These are phyloP conservation scores for Sporothrix inflata DNA, from an alignment of 2,329 filamentous ascomycete species.

Conservation along the genomic window DNA sequence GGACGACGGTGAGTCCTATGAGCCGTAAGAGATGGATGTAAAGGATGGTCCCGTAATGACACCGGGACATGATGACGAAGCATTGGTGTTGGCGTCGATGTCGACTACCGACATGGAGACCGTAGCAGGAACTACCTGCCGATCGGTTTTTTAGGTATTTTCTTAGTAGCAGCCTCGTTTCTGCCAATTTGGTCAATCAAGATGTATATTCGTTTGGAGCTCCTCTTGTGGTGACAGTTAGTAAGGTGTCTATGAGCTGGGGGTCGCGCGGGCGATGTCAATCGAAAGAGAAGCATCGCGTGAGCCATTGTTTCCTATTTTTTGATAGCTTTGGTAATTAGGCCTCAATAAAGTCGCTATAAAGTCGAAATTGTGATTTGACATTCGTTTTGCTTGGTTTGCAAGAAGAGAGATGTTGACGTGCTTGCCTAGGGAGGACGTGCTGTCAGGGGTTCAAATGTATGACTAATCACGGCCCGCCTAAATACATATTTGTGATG, in stretches of 20 bases:
- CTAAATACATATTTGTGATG: neutral
- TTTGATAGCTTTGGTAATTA: no score
- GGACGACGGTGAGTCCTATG: no score
- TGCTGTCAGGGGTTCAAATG: neutral
- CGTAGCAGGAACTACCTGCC: neutral
- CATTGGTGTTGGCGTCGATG: neutral
- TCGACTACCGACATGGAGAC: neutral
- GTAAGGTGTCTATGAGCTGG: neutral
- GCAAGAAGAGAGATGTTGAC: neutral
- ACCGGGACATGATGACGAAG: neutral
- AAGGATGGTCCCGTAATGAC: neutral
- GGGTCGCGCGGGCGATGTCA: neutral
- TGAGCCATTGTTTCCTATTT: neutral
- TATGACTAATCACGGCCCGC: neutral
- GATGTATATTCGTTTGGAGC: neutral
- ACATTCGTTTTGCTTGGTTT: neutral
- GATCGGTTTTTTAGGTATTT: neutral
- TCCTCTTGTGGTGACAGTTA: neutral
- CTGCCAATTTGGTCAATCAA: neutral
- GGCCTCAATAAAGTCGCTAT: no score
- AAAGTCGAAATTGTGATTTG: neutral
- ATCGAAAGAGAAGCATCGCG: neutral
- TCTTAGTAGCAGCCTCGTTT: constrained; percentile 2
- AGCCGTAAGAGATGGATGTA: neutral
- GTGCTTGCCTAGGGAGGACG: neutral